phyloP scores from a whole-genome alignment of 2,329 filamentous ascomycete genomes.

The Aureobasidium sp. region DNA sequence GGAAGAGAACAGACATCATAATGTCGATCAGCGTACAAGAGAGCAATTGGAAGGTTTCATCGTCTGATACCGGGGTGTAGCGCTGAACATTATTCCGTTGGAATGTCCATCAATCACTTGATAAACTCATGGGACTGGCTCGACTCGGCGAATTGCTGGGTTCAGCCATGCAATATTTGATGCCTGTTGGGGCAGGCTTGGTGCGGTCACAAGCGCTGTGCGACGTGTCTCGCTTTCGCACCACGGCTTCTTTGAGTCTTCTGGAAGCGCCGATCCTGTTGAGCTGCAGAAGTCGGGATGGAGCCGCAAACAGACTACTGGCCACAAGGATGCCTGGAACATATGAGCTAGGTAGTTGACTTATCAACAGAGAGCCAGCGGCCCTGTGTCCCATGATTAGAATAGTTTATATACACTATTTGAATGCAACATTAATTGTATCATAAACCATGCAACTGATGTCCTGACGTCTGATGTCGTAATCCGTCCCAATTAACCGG shows the following conservation, averaged over 20 bases:
- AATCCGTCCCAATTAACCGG: no score
- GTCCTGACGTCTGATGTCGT: no score
- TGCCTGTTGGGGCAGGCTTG: background rate
- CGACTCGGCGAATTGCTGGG: background rate
- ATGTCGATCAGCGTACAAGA: background rate
- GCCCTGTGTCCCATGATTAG: no score
- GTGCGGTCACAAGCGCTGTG: background rate
- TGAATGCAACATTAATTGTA: no score
- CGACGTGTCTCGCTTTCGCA: background rate
- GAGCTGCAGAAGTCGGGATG: background rate
- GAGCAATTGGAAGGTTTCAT: slow-evolving; percentile 1
- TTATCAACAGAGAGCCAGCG: background rate
- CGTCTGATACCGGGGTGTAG: background rate
- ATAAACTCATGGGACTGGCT: background rate
- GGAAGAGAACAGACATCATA: slow-evolving; percentile 28
- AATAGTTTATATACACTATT: no score
- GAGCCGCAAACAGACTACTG: background rate
- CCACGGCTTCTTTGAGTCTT: background rate
- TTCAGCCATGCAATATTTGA: no score
- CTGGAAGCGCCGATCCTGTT: background rate
- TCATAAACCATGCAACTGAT: no score
- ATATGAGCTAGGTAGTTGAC: background rate
- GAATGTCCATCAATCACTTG: background rate
- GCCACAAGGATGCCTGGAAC: background rate
- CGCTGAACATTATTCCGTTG: background rate